Base-by-base conservation (phyloP, 2,329 filamentous ascomycete species). In the Exophiala sp. region DNA sequence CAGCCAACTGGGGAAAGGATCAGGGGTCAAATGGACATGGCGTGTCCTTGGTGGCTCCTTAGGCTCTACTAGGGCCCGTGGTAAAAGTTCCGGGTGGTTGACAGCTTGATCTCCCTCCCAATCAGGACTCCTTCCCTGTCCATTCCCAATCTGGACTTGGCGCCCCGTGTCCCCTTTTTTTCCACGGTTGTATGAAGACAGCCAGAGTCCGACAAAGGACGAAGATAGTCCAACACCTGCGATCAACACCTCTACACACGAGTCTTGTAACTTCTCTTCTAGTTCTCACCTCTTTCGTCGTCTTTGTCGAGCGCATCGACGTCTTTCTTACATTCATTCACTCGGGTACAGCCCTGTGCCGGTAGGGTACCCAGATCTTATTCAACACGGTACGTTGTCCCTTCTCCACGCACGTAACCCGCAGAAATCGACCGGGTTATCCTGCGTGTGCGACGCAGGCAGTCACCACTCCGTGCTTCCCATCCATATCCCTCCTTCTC, bases 281-380 rank as follows among this genome's bases (percentile, higher is more conserved):
- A 45, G 47, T 49, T 47, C 51, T 45, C 47, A 47, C 47, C 51
- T 50, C 54, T 49, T 47, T 38, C 44, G 51, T 44, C 29, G 33
- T 45, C 39, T 52, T 42, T 36, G 38, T 59, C 39, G 42, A 45
- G 56, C 53, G 56, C 39, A 35, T 55, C 53, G 44, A 39, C 52
- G 48, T 50, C 35, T 34, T 55, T 56, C 50, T 53, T 51, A 59
- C 57, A 45, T 43, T 59, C 57, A 53, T 53, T 59, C 51, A 29
- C 24, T 5, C 7, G 24, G 24, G 45, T 38, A 50, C 42, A 46
- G 38, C 33, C 46, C 20, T 21, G 20, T 45, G 43, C 41, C 41
- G 41, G 8, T 24, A 32, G 41, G 10, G 29, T 43, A 12, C 24
- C 24, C 18, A 32, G n/a, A 24, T 38, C 6, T 20, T n/a, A 7